Conservation (phyloP, 805 yeast species). For the Saturnispora besseyi region DNA sequence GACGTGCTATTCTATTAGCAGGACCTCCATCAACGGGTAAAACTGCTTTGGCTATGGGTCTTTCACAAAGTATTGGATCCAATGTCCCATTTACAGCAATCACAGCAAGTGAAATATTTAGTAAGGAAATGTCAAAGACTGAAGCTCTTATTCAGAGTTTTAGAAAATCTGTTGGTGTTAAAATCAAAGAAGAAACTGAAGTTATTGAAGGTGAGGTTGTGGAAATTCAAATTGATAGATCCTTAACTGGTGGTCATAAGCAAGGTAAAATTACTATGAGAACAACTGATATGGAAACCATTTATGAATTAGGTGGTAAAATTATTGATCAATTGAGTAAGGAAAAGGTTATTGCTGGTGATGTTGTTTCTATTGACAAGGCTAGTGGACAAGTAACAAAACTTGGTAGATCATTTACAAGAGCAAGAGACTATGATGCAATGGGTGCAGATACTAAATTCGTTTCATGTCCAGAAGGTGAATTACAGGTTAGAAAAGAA, state of each 20-base stretch:
- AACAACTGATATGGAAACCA: constrained; percentile 82
- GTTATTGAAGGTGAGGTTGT: constrained; percentile 98
- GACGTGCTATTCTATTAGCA: constrained; percentile 90
- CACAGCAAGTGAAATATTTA: constrained; percentile 87
- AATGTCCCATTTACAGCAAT: constrained; percentile 97
- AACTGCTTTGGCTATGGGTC: constrained; percentile 92
- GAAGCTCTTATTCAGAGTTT: constrained; percentile 95
- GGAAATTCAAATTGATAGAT: constrained; percentile 92
- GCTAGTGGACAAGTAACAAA: constrained; percentile 96
- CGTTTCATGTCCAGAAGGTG: constrained; percentile 98
- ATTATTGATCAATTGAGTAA: constrained; percentile 85
- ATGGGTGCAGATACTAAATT: constrained; percentile 87
- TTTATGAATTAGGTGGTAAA: constrained; percentile 42
- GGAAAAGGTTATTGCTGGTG: constrained; percentile 91
- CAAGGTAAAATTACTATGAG: constrained; percentile 82
- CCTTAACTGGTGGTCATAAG: constrained; percentile 77
- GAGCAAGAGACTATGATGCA: constrained; percentile 95
- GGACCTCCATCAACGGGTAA: constrained; percentile 99
- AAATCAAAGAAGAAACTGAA: constrained; percentile 95
- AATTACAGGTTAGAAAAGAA: constrained; percentile 95
- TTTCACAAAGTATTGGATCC: constrained; percentile 92
- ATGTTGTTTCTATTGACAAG: constrained; percentile 93
- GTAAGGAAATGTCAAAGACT: constrained; percentile 96
- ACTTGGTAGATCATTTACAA: constrained; percentile 97
- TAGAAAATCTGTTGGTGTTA: constrained; percentile 90